Percentiles rank a stretch among this genome's conserved stretches.
phyloP scores from a whole-genome alignment of 306 rosid species.

The Medicago truncatula region DNA sequence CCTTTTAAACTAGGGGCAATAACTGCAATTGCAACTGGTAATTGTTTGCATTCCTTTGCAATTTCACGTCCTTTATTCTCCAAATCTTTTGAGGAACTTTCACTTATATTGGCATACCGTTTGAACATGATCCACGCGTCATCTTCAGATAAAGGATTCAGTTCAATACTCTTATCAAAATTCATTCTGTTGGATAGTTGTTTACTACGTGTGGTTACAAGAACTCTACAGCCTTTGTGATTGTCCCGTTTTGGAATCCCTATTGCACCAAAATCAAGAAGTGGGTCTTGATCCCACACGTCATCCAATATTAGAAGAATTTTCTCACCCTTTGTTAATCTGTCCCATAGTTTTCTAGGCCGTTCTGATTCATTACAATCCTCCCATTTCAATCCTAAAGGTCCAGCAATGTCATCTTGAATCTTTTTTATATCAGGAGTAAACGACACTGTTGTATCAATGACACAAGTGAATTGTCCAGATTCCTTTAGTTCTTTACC shows the following conservation, averaged over 20 bases:
- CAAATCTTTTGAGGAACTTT: too few relatives aligned
- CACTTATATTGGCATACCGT: background rate
- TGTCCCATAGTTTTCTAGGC: background rate
- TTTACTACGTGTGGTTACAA: background rate
- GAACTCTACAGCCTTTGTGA: background rate
- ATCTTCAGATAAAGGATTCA: background rate
- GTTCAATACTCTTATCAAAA: background rate
- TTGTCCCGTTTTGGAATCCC: constrained; percentile 8
- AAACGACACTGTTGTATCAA: background rate
- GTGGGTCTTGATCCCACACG: constrained; percentile 4
- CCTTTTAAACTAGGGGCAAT: too few relatives aligned
- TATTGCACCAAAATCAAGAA: background rate
- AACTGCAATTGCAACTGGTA: too few relatives aligned
- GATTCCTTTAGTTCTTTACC: background rate
- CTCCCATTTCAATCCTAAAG: too few relatives aligned
- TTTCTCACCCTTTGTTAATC: constrained; percentile 8
- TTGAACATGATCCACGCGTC: background rate
- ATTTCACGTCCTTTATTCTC: too few relatives aligned
- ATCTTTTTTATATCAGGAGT: background rate
- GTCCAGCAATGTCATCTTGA: background rate
- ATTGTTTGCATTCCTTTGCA: too few relatives aligned
- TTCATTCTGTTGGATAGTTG: background rate
- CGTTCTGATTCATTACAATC: too few relatives aligned
- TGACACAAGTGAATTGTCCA: background rate
- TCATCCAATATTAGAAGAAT: constrained; percentile 41